A percentile compares a stretch with the other conserved stretches of the same genome.
These are phyloP conservation scores for Moesziomyces parantarcticus DNA, from an alignment of 1,284 basidiomycete species.

Conservation along the genomic window DNA sequence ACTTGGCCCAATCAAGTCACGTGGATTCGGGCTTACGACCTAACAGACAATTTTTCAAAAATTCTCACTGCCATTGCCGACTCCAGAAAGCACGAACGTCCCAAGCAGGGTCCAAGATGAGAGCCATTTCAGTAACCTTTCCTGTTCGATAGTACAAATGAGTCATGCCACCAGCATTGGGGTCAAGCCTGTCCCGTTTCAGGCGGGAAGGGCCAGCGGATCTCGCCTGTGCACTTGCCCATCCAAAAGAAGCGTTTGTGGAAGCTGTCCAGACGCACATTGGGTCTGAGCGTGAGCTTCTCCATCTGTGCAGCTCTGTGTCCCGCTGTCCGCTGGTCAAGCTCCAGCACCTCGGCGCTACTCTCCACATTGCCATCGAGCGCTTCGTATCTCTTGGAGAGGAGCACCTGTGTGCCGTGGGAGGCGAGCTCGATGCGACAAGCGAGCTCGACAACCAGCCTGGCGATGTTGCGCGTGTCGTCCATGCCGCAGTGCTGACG, in stretches of 20 bases:
- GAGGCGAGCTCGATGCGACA: conserved; percentile 21
- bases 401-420: conserved; percentile 23
- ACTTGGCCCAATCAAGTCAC: conserved; percentile 7
- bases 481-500: conserved; percentile 70
- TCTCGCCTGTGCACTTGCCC: conserved; percentile 28
- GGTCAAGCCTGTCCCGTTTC: conserved; percentile 19
- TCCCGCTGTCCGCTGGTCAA: conserved; percentile 7
- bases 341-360: conserved; percentile 16
- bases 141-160: neutral
- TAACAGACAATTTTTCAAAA: neutral
- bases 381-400: conserved; percentile 24
- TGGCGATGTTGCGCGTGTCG: conserved; percentile 69
- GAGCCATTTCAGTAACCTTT: no score
- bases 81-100: no score
- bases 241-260: conserved; percentile 40
- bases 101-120: no score
- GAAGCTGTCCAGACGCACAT: conserved; percentile 28
- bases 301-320: conserved; percentile 35
- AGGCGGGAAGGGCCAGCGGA: conserved; percentile 38
- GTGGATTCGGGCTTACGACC: neutral
- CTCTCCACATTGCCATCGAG: conserved; percentile 31
- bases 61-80: no score
- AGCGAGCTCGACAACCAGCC: conserved; percentile 63
- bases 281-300: conserved; percentile 28
- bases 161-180: neutral